Conservation (phyloP, 129 eudicot species). For the Gnaphalium uliginosum region DNA sequence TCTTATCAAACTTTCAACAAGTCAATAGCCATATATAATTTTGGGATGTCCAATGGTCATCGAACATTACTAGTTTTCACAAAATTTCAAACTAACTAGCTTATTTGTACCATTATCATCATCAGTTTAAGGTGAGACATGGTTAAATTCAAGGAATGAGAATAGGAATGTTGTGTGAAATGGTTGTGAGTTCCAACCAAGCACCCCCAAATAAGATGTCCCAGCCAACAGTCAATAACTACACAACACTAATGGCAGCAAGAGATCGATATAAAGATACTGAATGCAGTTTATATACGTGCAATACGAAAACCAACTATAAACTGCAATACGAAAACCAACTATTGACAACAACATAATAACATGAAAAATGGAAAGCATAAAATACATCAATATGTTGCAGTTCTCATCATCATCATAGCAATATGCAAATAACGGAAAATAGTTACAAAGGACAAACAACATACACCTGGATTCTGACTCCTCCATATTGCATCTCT, state of each 20-base stretch:
- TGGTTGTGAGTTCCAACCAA: neutral
- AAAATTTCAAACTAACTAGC: neutral
- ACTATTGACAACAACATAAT: conserved; percentile 3
- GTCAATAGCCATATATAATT: neutral
- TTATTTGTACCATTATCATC: neutral
- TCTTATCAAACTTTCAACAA: neutral
- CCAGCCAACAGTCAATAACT: neutral
- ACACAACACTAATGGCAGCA: neutral
- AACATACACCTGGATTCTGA: conserved; percentile 45
- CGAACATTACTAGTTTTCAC: neutral
- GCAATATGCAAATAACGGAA: neutral
- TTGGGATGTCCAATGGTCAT: neutral
- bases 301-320: neutral
- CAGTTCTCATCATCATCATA: neutral
- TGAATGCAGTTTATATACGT: neutral
- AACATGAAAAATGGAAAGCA: neutral
- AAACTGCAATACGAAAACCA: neutral
- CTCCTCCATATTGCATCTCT: conserved; percentile 42
- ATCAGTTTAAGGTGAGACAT: neutral
- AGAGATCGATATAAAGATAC: neutral
- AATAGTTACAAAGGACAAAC: conserved; percentile 4
- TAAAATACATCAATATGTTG: conserved; percentile 7
- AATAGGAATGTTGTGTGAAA: neutral
- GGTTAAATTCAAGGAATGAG: neutral
- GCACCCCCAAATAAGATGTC: neutral